Conservation (phyloP, 2,329 filamentous ascomycete species). For the Colletotrichum sp. region DNA sequence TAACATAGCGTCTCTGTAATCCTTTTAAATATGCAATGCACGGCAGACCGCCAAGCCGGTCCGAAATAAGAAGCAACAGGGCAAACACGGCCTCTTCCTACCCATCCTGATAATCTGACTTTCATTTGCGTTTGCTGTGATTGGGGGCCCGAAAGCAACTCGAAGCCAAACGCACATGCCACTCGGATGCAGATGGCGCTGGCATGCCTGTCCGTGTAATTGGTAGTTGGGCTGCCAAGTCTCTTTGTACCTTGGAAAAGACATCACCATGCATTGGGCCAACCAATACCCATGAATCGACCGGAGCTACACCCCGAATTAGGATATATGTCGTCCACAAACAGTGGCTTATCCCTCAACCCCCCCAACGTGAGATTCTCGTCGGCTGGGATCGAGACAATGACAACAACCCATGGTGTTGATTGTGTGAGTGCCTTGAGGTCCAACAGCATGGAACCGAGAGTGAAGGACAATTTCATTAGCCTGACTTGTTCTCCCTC, state of each 20-base stretch:
- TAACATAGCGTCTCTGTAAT: neutral
- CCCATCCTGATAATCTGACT: neutral
- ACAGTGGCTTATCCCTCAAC: neutral
- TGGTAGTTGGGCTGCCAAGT: neutral
- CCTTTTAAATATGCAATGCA: neutral
- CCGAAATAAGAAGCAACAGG: neutral
- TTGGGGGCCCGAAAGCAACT: neutral
- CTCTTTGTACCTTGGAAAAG: neutral
- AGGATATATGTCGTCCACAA: neutral
- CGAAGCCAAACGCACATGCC: neutral
- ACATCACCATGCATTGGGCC: neutral
- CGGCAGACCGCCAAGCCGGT: neutral
- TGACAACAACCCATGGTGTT: neutral
- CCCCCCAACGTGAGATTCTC: neutral
- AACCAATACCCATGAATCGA: neutral
- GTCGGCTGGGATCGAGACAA: neutral
- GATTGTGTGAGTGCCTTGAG: neutral
- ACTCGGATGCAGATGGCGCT: neutral
- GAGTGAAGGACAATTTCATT: neutral
- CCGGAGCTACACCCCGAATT: neutral
- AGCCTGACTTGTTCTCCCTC: neutral
- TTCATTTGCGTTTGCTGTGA: neutral
- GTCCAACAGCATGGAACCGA: neutral
- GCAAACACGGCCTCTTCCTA: neutral
- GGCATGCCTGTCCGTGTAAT: neutral